Base-by-base conservation (phyloP, 1,284 basidiomycete species). In the Tilletia indica region DNA sequence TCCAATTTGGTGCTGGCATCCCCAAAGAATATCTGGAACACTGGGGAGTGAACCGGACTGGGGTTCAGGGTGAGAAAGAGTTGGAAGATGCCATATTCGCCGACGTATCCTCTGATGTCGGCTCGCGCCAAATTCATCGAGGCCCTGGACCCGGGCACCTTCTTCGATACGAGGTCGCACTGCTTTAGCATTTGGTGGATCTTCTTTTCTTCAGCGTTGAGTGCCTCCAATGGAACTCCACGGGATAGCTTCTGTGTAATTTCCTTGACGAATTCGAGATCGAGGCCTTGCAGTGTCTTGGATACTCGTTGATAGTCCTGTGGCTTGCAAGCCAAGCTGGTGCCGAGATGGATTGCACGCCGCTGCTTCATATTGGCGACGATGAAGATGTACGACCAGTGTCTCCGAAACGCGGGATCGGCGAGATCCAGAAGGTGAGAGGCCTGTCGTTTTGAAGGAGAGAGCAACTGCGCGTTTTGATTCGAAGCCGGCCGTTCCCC, bases 401-500 rank as follows among this genome's bases (percentile, higher is more conserved):
- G 51, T 54, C 51, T 4, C 4, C 51, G 51, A 31, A 54, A 54
- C 16, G 5, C 16, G 6, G 4, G 4, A n/a, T 54, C 51, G 6
- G 51, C 51, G 4, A 54, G 51, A 19, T 54, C 51, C 8, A 54
- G 51, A 54, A 54, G 51, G 16, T 54, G 25, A 4, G 16, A n/a
- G 51, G 51, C 4, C 19, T 54, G 51, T 19, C 51, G 51, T 8
- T 4, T 54, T n/a, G 51, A 54, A 31, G 19, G 51, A 54, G 19
- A 54, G 25, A 19, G 51, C 8, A 6, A 54, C 51, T 4, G 16
- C 4, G 4, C 51, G 51, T 8, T 4, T 4, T 6, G 16, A 19
- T 54, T 54, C 51, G 16, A 54, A 54, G 19, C 51, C 51, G n/a
- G 8, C 51, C n/a, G 51, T 54, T n/a, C 51, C 51, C 51, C 51